Evolutionary conservation across 768 basidiomycete species (phyloP), one percentile per base, ranked within the genome.

Genomic region (Rubroboletus pulcherrimus): DNA sequence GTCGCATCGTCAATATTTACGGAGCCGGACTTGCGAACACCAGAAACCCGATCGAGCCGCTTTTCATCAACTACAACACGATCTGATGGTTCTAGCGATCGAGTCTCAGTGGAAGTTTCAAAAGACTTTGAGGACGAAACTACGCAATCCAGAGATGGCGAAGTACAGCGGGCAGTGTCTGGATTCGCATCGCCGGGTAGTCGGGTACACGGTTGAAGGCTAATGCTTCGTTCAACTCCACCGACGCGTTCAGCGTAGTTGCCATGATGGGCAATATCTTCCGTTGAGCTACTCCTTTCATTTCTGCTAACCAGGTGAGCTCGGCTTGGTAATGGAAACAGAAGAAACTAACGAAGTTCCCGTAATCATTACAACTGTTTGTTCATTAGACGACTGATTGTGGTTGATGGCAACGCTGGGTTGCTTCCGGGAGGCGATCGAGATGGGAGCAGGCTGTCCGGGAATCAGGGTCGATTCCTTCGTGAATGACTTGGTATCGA

Each of bases 281-380:
- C 29, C 7, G 47, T 17, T 17, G 26, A 29, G 14, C 33, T 41
- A n/a, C 12, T 11, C 26, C 7, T 4, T 8, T 52, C 38, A 7
- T 43, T 35, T 21, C 60, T 57, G 30, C 21, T 5, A 17, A 11
- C 0, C 7, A 33, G 6, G 37, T 64, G 12, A 64, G 33, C n/a
- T 24, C 14, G 17, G 9, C 7, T 12, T 43, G 14, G 21, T 7
- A 15, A 7, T 4, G 14, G 9, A 33, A 50, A 44, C 19, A 12
- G 50, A 40, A 30, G 19, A 35, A 35, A 54, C 62, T 9, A 10
- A 64, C 62, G 15, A 19, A 10, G 21, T 24, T 21, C 3, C 24
- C 17, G 26, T 3, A 7, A 31, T 37, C 15, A 7, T 10, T 1
- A 19, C 50, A 21, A 12, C 50, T 5, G 35, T 21, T 19, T 35